These are phyloP conservation scores for Solanum pimpinellifolium DNA, from an alignment of 257 asterid genomes.

Conservation along the genomic window DNA sequence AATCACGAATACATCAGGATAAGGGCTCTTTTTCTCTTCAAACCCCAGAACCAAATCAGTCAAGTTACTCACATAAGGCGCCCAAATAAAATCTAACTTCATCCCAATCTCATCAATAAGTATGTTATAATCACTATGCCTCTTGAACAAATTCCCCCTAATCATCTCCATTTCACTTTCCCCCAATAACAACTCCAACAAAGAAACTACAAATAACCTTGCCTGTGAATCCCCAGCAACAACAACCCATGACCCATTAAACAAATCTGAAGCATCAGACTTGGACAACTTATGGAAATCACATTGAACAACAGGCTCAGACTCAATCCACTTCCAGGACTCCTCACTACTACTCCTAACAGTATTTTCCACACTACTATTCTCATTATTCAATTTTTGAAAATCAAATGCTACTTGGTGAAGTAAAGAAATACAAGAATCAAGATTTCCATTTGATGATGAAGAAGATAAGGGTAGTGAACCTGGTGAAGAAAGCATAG, in stretches of 20 bases:
- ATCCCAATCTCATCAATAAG: constrained; percentile 61
- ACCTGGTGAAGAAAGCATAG: constrained; percentile 26
- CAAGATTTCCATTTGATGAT: constrained; percentile 21
- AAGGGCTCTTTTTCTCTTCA: constrained; percentile 18
- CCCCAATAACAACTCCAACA: constrained; percentile 68
- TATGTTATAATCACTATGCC: constrained; percentile 77
- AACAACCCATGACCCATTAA: constrained; percentile 90
- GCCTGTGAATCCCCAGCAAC: constrained; percentile 94
- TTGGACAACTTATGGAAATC: constrained; percentile 57
- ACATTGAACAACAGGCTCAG: constrained; percentile 42
- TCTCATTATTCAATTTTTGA: constrained; percentile 1
- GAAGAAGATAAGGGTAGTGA: constrained; percentile 10
- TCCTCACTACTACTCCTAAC: neutral
- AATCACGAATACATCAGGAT: constrained; percentile 76
- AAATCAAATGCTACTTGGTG: constrained; percentile 29
- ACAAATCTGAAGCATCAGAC: constrained; percentile 63
- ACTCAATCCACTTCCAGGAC: constrained; percentile 66
- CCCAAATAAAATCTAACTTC: constrained; percentile 90
- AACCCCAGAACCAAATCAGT: constrained; percentile 34
- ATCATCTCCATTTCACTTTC: constrained; percentile 34
- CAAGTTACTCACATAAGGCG: constrained; percentile 64
- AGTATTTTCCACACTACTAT: neutral
- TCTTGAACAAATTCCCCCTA: constrained; percentile 69
- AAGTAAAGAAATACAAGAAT: constrained; percentile 54
- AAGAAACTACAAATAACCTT: constrained; percentile 65